Conservation (phyloP, 495 filamentous ascomycete species). For the Pyrenula massariospora region DNA sequence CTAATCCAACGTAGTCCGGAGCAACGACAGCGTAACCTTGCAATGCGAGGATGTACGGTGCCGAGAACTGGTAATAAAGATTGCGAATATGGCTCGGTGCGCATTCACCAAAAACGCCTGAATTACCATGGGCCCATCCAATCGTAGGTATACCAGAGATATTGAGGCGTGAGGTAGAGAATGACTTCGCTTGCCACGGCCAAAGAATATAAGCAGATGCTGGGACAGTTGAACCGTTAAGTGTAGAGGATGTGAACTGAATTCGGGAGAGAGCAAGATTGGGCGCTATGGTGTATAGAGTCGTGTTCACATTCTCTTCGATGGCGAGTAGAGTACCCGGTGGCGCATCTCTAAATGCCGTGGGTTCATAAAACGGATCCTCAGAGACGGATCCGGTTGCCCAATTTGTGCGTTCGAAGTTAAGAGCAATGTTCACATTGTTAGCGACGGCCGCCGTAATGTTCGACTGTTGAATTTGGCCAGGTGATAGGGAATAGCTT, state of each 20-base stretch:
- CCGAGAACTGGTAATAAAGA: slow-evolving; percentile 30
- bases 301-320: slow-evolving; percentile 14
- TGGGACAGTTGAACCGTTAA: slow-evolving; percentile 29
- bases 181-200: slow-evolving; percentile 22
- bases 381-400: slow-evolving; percentile 18
- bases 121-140: slow-evolving; percentile 46
- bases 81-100: slow-evolving; percentile 32
- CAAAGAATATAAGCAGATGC: slow-evolving; percentile 34
- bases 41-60: slow-evolving; percentile 31
- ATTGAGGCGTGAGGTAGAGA: no score
- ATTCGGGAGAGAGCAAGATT: slow-evolving; percentile 26
- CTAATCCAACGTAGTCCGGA: slow-evolving; percentile 43
- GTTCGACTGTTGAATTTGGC: slow-evolving; percentile 16
- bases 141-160: no score
- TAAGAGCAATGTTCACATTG: slow-evolving; percentile 17
- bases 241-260: slow-evolving; percentile 26
- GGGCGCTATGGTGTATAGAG: slow-evolving; percentile 16
- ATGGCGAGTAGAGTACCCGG: slow-evolving; percentile 22
- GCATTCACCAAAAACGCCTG: slow-evolving; percentile 27
- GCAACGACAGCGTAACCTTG: slow-evolving; percentile 45
- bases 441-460: slow-evolving; percentile 7
- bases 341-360: neutral
- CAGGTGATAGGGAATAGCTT: slow-evolving; percentile 16
- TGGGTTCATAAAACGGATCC: slow-evolving; percentile 15
- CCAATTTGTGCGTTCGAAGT: slow-evolving; percentile 24